Conservation (phyloP, 805 yeast genomes). For the Candida patagonica region DNA sequence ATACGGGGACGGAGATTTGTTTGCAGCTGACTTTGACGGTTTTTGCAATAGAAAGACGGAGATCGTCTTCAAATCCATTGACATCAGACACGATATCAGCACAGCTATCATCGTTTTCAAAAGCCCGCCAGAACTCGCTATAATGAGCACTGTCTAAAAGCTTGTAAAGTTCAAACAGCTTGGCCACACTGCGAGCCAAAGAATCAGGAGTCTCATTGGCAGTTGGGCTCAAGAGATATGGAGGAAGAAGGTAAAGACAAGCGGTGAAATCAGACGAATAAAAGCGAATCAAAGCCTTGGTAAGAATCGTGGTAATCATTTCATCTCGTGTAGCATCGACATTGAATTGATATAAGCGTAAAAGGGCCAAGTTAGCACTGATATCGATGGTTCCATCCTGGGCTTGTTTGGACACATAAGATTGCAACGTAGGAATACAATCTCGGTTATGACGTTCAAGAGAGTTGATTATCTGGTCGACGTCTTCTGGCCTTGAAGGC, state of each 20-base stretch:
- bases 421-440: constrained; percentile 36
- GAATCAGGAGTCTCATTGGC: constrained; percentile 19
- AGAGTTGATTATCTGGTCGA: constrained; percentile 33
- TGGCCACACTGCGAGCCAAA: constrained; percentile 21
- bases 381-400: constrained; percentile 28
- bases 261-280: constrained; percentile 35
- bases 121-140: constrained; percentile 27
- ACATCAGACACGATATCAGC: constrained; percentile 30
- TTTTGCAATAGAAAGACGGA: constrained; percentile 24
- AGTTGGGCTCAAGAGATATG: constrained; percentile 27
- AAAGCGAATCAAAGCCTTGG: constrained; percentile 35
- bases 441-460: constrained; percentile 38
- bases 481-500: constrained; percentile 32
- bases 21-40: constrained; percentile 23
- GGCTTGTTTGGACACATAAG: constrained; percentile 36
- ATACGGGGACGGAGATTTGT: constrained; percentile 21
- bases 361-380: constrained; percentile 38
- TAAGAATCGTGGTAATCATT: constrained; percentile 31
- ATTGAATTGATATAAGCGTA: constrained; percentile 35
- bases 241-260: constrained; percentile 38
- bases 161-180: constrained; percentile 23
- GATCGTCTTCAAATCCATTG: constrained; percentile 25
- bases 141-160: constrained; percentile 25
- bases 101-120: constrained; percentile 23
- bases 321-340: constrained; percentile 32